Conservation (phyloP, 2,329 filamentous ascomycete species). For the Fusarium chuoi region DNA sequence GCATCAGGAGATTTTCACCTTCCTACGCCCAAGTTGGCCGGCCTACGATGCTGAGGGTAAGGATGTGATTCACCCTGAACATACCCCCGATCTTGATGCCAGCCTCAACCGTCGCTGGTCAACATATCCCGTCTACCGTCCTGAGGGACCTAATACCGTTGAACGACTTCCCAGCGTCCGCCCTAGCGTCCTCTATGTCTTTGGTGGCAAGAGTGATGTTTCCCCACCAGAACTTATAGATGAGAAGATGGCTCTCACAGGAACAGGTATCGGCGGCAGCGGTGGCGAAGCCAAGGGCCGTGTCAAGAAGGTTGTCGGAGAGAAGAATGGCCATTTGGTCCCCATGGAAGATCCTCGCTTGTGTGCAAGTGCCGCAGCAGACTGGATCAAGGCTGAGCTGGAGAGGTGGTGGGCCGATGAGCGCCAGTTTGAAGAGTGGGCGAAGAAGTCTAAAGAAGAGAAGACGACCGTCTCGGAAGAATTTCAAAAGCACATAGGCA, state of each 20-base stretch:
- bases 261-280: slow-evolving; percentile 73
- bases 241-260: slow-evolving; percentile 73
- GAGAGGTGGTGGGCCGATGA: slow-evolving; percentile 67
- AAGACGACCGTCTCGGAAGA: slow-evolving; percentile 64
- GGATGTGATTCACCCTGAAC: slow-evolving; percentile 52
- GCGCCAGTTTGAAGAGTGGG: slow-evolving; percentile 66
- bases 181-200: slow-evolving; percentile 75
- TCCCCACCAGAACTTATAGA: slow-evolving; percentile 60
- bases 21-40: slow-evolving; percentile 69
- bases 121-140: slow-evolving; percentile 71
- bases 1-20: slow-evolving; percentile 83
- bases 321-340: slow-evolving; percentile 79
- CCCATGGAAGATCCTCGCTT: slow-evolving; percentile 80
- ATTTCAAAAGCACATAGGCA: slow-evolving; percentile 64
- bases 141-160: slow-evolving; percentile 69
- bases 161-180: slow-evolving; percentile 67
- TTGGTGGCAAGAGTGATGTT: slow-evolving; percentile 69
- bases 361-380: slow-evolving; percentile 69
- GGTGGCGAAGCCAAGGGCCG: slow-evolving; percentile 71
- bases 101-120: slow-evolving; percentile 49
- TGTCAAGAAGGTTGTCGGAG: slow-evolving; percentile 73
- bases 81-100: slow-evolving; percentile 59
- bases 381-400: slow-evolving; percentile 68
- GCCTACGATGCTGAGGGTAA: slow-evolving; percentile 53
- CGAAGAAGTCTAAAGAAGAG: slow-evolving; percentile 57